Evolutionary conservation across 768 basidiomycete genomes (phyloP).

Genomic region (Pleurotus pulmonarius): DNA sequence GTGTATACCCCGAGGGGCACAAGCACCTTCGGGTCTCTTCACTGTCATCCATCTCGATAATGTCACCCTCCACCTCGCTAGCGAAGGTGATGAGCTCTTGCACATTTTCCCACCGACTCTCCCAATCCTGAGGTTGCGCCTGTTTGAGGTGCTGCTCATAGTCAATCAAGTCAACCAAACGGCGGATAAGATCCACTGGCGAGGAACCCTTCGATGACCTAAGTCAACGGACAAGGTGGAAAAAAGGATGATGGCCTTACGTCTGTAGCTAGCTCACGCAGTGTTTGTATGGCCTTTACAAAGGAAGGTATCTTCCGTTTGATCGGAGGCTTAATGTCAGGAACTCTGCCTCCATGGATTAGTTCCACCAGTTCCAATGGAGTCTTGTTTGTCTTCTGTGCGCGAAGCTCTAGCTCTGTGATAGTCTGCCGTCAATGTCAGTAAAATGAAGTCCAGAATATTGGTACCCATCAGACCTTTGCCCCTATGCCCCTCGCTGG

Average conservation of each 20-base stretch:
- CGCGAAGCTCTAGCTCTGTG: conserved; percentile 48
- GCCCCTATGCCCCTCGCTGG: conserved; percentile 75
- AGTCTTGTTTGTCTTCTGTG: conserved; percentile 47
- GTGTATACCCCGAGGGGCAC: too few relatives aligned
- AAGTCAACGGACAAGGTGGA: not conserved
- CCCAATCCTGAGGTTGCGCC: conserved; percentile 64
- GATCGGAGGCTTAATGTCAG: conserved; percentile 64
- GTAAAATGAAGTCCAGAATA: too few relatives aligned
- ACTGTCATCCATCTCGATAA: too few relatives aligned
- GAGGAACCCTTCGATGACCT: conserved; percentile 41
- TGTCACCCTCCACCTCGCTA: conserved; percentile 43
- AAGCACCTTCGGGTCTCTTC: too few relatives aligned
- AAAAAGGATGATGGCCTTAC: conserved; percentile 27
- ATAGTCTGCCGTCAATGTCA: conserved; percentile 43
- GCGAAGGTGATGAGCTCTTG: conserved; percentile 82
- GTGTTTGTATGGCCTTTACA: conserved; percentile 46
- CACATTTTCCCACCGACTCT: conserved; percentile 82
- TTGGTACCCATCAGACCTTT: conserved; percentile 44
- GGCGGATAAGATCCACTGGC: conserved; percentile 61
- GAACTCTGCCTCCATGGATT: conserved; percentile 56
- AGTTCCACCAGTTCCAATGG: conserved; percentile 58
- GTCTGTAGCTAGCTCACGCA: conserved; percentile 51
- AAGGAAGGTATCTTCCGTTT: conserved; percentile 63
- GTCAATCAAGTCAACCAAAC: conserved; percentile 50
- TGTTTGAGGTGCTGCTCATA: conserved; percentile 70